phyloP scores from a whole-genome alignment of 2,329 filamentous ascomycete genomes.

The Colletotrichum tropicale region DNA sequence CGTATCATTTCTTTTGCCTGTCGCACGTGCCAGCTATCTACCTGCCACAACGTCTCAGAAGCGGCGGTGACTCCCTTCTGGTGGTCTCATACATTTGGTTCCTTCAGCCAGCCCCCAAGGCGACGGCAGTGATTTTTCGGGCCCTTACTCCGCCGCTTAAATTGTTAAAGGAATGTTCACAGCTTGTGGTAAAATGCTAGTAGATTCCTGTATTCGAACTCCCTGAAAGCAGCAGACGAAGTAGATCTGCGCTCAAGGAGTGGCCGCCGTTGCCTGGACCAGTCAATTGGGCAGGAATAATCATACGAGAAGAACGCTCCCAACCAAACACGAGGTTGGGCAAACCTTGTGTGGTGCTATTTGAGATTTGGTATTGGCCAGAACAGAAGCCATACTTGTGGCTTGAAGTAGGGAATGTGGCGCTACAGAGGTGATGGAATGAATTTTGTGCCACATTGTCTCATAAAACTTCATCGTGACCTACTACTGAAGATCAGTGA shows the following conservation, averaged over 20 bases:
- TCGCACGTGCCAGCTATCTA: not conserved
- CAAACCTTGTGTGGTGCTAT: not conserved
- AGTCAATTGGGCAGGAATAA: not conserved
- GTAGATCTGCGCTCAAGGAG: not conserved
- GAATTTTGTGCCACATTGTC: not conserved
- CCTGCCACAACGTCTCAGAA: not conserved
- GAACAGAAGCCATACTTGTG: not conserved
- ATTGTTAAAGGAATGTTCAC: not conserved
- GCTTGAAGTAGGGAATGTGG: not conserved
- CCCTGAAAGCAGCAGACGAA: not conserved
- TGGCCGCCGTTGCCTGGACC: not conserved
- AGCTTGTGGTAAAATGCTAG: not conserved
- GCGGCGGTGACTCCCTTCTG: not conserved
- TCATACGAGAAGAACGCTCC: not conserved
- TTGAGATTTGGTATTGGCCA: not conserved
- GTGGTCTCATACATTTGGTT: not conserved
- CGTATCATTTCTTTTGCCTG: not conserved
- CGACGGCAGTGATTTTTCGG: not conserved
- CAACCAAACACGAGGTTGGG: not conserved
- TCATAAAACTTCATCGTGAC: not conserved
- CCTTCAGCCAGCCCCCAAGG: not conserved
- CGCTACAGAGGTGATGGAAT: not conserved
- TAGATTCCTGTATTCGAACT: not conserved
- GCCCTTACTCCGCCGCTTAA: not conserved
- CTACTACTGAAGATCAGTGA: not conserved